Conservation (phyloP, 768 basidiomycete species). For the Punctularia strigosozonata region DNA sequence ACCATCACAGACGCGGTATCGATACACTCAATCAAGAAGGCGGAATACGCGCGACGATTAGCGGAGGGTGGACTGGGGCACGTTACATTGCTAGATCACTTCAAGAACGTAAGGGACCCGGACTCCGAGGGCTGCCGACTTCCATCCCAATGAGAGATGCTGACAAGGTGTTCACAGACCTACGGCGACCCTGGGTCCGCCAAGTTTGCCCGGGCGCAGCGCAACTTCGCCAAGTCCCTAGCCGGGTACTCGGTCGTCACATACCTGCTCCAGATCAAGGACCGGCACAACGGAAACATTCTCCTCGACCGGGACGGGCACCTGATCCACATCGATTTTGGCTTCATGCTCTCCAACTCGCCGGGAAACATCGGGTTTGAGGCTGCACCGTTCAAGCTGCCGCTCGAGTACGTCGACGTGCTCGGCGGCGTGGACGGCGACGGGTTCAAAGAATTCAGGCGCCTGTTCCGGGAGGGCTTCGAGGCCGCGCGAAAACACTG, state of each 20-base stretch:
- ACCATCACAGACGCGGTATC: constrained; percentile 98
- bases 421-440: constrained; percentile 75
- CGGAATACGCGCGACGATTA: constrained; percentile 85
- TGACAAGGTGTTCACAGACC: constrained; percentile 38
- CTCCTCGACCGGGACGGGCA: constrained; percentile 92
- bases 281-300: constrained; percentile 98
- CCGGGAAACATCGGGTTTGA: constrained; percentile 98
- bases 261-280: constrained; percentile 96
- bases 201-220: constrained; percentile 82
- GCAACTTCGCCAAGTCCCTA: constrained; percentile 87
- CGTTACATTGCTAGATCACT: constrained; percentile 88
- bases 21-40: constrained; percentile 98
- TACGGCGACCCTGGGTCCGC: constrained; percentile 85
- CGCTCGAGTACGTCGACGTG: constrained; percentile 91
- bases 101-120: constrained; percentile 51
- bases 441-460: constrained; percentile 74
- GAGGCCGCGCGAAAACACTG: constrained; percentile 92
- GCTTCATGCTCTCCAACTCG: constrained; percentile 94
- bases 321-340: constrained; percentile 95
- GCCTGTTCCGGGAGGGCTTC: constrained; percentile 86
- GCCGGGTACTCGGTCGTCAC: constrained; percentile 94
- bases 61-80: constrained; percentile 73
- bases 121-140: too few species aligned
- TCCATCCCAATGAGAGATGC: too few species aligned
- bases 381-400: constrained; percentile 97